Evolutionary conservation across 2,329 filamentous ascomycete species (phyloP).

Genomic region (Curvularia verruculosa): DNA sequence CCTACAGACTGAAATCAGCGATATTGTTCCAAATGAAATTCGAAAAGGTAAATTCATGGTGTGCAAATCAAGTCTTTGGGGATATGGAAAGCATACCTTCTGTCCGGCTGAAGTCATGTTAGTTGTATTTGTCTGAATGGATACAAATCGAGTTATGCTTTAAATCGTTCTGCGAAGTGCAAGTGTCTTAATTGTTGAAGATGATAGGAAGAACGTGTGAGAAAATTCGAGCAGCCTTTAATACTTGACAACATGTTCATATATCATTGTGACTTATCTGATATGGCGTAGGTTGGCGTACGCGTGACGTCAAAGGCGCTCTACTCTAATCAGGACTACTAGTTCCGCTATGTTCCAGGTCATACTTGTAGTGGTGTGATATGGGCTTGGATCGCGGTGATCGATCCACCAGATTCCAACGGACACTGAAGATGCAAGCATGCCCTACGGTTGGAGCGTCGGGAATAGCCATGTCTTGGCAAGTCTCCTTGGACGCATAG

Average conservation of each 20-base stretch:
- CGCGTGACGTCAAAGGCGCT: conserved; percentile 23
- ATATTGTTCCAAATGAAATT: neutral
- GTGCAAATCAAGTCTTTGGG: neutral
- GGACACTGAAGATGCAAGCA: conserved; percentile 5
- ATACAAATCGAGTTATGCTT: neutral
- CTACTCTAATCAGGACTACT: conserved; percentile 4
- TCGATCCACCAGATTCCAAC: neutral
- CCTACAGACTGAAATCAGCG: conserved; percentile 31
- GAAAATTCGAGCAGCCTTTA: conserved; percentile 1
- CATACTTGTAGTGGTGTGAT: neutral
- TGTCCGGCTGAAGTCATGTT: conserved; percentile 26
- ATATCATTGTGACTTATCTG: conserved; percentile 12
- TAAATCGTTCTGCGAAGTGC: neutral
- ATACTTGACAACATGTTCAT: conserved; percentile 8
- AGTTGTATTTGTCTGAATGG: neutral
- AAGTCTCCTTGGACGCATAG: neutral
- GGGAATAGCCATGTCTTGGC: neutral
- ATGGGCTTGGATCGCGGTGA: neutral
- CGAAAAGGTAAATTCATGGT: neutral
- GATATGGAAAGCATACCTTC: conserved; percentile 21
- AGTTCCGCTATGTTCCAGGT: conserved; percentile 4
- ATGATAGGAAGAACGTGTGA: neutral
- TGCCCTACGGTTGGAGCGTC: conserved; percentile 6
- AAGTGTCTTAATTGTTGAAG: neutral
- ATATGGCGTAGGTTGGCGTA: conserved; percentile 21